Conservation (phyloP, 2,329 filamentous ascomycete species). For the Hyphodiscus sp. region DNA sequence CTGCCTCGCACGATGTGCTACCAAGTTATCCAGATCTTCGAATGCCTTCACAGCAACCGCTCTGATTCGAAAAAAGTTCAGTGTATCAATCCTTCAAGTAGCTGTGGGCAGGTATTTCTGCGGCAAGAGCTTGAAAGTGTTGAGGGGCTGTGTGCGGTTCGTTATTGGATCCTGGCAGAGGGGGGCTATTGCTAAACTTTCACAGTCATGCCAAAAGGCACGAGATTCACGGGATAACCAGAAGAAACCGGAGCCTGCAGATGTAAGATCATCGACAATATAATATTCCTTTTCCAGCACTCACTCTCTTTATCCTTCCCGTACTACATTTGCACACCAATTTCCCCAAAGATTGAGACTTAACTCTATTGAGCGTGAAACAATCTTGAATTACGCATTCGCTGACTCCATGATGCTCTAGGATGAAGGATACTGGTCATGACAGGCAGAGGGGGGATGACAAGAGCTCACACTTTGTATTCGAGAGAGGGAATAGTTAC, state of each 20-base stretch:
- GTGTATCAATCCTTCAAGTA: slow-evolving; percentile 14
- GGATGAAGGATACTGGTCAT: slow-evolving; percentile 7
- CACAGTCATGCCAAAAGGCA: slow-evolving; percentile 16
- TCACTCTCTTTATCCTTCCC: too few species aligned
- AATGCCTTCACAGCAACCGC: slow-evolving; percentile 21
- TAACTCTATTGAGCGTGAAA: too few species aligned
- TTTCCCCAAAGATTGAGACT: too few species aligned
- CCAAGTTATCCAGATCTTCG: slow-evolving; percentile 24
- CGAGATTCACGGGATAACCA: slow-evolving; percentile 4
- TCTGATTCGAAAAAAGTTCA: slow-evolving; percentile 13
- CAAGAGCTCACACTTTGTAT: neutral
- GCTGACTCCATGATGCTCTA: too few species aligned
- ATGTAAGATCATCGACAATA: neutral
- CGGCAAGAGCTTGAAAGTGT: slow-evolving; percentile 21
- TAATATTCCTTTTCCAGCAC: too few species aligned
- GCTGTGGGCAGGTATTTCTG: slow-evolving; percentile 22
- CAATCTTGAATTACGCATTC: too few species aligned
- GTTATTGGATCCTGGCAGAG: too few species aligned
- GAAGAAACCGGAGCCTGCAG: neutral
- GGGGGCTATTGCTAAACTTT: neutral
- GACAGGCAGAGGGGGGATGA: neutral
- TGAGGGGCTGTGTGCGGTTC: slow-evolving; percentile 17
- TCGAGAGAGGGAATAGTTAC: too few species aligned
- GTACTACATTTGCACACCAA: too few species aligned
- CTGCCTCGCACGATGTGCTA: slow-evolving; percentile 21